Evolutionary conservation across 2,329 filamentous ascomycete genomes (phyloP).

Genomic region (Ambrosiella cleistominuta): DNA sequence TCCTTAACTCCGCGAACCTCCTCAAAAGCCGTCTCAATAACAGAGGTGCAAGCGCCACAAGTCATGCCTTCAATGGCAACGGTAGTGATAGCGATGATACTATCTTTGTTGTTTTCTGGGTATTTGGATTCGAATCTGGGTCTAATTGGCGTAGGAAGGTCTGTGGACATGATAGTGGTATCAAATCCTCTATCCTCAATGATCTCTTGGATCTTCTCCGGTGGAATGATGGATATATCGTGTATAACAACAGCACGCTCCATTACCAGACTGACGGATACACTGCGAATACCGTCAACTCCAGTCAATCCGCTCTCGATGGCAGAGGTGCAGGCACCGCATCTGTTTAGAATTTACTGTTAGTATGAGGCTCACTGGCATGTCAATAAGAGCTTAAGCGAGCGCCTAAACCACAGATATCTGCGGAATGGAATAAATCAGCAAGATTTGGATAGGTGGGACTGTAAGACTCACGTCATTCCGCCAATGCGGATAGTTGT

Average conservation of each 20-base stretch:
- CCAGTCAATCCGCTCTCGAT: slow-evolving; percentile 80
- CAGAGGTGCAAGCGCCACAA: slow-evolving; percentile 75
- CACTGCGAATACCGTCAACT: slow-evolving; percentile 62
- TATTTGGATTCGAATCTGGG: slow-evolving; percentile 17
- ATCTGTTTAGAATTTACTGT: slow-evolving; percentile 21
- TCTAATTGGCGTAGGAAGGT: slow-evolving; percentile 41
- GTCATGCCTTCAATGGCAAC: slow-evolving; percentile 77
- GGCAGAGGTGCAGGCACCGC: slow-evolving; percentile 88
- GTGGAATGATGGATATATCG: slow-evolving; percentile 54
- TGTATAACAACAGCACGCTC: slow-evolving; percentile 90
- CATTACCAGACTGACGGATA: slow-evolving; percentile 88
- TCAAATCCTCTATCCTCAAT: slow-evolving; percentile 91
- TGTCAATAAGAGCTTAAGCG: neutral
- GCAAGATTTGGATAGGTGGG: neutral
- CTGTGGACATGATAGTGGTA: slow-evolving; percentile 69
- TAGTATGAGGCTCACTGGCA: neutral
- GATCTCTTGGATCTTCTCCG: slow-evolving; percentile 62
- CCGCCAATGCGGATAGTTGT: slow-evolving; percentile 83
- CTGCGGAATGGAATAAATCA: neutral
- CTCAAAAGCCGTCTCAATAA: slow-evolving; percentile 65
- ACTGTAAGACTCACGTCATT: slow-evolving; percentile 45
- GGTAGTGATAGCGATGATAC: slow-evolving; percentile 45
- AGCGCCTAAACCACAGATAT: neutral
- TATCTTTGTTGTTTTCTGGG: slow-evolving; percentile 8
- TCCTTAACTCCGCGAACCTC: slow-evolving; percentile 53